These are phyloP conservation scores for Paecilomyces sp. DNA, from an alignment of 2,329 filamentous ascomycete genomes.

Conservation along the genomic window DNA sequence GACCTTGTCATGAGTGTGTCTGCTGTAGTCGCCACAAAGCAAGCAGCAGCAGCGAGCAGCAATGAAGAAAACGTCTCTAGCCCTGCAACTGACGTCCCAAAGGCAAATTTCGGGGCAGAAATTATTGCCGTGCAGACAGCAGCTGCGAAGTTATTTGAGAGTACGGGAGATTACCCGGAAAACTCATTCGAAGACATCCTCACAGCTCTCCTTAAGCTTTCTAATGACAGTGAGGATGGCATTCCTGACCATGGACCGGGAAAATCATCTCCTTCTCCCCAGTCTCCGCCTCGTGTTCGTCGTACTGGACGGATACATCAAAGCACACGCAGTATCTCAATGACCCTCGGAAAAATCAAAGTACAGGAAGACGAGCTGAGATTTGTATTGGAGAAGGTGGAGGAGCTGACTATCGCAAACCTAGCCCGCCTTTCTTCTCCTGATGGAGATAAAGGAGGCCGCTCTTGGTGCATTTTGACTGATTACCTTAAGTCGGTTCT, in stretches of 20 bases:
- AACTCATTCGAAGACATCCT: slow-evolving; percentile 72
- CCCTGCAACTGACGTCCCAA: slow-evolving; percentile 38
- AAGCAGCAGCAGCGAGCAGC: slow-evolving; percentile 16
- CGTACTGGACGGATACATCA: slow-evolving; percentile 25
- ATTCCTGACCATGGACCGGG: slow-evolving; percentile 34
- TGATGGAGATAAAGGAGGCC: slow-evolving; percentile 46
- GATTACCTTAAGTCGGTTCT: slow-evolving; percentile 45
- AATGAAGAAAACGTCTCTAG: slow-evolving; percentile 18
- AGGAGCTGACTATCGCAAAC: slow-evolving; percentile 67
- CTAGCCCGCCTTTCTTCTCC: slow-evolving; percentile 65
- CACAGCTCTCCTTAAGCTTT: slow-evolving; percentile 63
- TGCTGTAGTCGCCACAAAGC: slow-evolving; percentile 18
- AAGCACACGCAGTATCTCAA: slow-evolving; percentile 33
- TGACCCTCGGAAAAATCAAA: slow-evolving; percentile 31
- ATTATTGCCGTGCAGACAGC: slow-evolving; percentile 85
- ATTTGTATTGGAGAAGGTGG: slow-evolving; percentile 63
- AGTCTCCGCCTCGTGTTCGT: slow-evolving; percentile 16
- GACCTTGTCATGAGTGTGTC: slow-evolving; percentile 66
- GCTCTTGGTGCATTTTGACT: slow-evolving; percentile 68
- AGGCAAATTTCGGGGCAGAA: slow-evolving; percentile 66
- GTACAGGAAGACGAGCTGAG: slow-evolving; percentile 37
- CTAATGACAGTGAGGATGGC: slow-evolving; percentile 41
- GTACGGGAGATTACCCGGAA: slow-evolving; percentile 84
- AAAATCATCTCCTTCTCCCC: slow-evolving; percentile 48
- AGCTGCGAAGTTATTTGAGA: slow-evolving; percentile 79